These are phyloP conservation scores for Dissophora ornata DNA, from an alignment of 192 early-diverging fungal genomes.

Conservation along the genomic window DNA sequence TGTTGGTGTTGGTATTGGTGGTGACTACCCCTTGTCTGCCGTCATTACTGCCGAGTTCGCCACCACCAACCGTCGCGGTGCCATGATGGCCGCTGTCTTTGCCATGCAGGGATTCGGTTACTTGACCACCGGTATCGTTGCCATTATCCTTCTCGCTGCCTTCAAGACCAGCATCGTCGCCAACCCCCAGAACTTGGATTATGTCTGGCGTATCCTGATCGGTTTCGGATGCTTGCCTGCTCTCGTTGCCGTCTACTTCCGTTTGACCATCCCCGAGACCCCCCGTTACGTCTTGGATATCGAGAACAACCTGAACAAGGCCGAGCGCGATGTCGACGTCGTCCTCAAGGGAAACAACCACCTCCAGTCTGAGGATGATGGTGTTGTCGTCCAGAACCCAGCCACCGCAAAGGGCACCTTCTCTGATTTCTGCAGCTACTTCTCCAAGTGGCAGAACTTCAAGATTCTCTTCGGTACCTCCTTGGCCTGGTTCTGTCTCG, in stretches of 20 bases:
- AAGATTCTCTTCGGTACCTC: slow-evolving; percentile 84
- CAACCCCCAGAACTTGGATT: slow-evolving; percentile 75
- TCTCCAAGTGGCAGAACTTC: slow-evolving; percentile 82
- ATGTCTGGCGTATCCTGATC: slow-evolving; percentile 92
- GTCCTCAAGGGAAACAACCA: slow-evolving; percentile 60
- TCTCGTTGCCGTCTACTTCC: slow-evolving; percentile 88
- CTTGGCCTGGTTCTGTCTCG: slow-evolving; percentile 81
- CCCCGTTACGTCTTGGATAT: slow-evolving; percentile 86
- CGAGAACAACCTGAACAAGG: slow-evolving; percentile 75
- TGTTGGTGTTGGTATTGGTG: slow-evolving; percentile 94
- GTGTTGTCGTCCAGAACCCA: slow-evolving; percentile 13
- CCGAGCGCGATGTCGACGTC: slow-evolving; percentile 59
- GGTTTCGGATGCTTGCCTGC: slow-evolving; percentile 89
- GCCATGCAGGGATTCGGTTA: slow-evolving; percentile 95
- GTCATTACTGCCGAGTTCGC: slow-evolving; percentile 96
- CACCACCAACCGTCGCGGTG: slow-evolving; percentile 83
- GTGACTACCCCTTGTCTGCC: slow-evolving; percentile 95
- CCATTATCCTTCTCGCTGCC: slow-evolving; percentile 75
- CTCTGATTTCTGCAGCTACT: slow-evolving; percentile 74
- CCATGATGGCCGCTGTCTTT: slow-evolving; percentile 91
- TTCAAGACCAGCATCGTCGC: slow-evolving; percentile 75
- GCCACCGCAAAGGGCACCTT: slow-evolving; percentile 54
- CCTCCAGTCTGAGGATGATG: slow-evolving; percentile 49
- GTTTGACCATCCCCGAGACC: slow-evolving; percentile 93
- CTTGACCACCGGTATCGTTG: slow-evolving; percentile 81